Base-by-base conservation (phyloP, 768 basidiomycete species). In the Lactarius evosmus region DNA sequence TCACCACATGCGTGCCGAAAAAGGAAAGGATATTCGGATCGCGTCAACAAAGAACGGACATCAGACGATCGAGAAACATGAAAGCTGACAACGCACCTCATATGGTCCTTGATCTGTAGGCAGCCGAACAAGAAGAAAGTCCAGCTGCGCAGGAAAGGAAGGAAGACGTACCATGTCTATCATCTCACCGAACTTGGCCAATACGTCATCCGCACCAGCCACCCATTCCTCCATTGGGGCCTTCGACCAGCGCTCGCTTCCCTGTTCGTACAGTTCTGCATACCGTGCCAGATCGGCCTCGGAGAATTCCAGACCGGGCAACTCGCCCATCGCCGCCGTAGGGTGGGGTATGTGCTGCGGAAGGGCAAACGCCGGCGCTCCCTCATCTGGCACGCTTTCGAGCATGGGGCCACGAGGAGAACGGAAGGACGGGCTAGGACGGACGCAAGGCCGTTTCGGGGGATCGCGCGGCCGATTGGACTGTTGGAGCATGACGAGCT, bases 191-290 rank as follows among this genome's bases (percentile, higher is more conserved):
- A 80, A 85, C 33, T 76, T 75, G 16, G 67, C 66, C 4, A 74
- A 70, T 59, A 85, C 72, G 66, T 83, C 84, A 54, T 83, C 77
- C 1, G 80, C 81, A 6, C 84, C 85, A 29, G 79, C 75, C 5
- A 75, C 70, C 85, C 85, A 85, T 56, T 85, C 83, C 16, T 81
- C 79, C 61, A 78, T 72, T 0, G 77, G 75, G 61, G 82, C 83
- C 7, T 78, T 75, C 16, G 75, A 75, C 84, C 84, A 87, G 64
- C 76, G 79, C 62, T 75, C 75, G 32, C 75, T 71, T 30, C 77
- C 69, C 12, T 73, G 73, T 40, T 82, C 80, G 63, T 85, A 85
- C 30, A 72, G 71, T 0, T 80, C 79, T 34, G 75, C 68, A 62
- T 80, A 72, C 11, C 74, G 72, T 25, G 75, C 78, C 22, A 80